Evolutionary conservation across 1,139 yeast species (phyloP).

Genomic region (Yamadazyma sp.): DNA sequence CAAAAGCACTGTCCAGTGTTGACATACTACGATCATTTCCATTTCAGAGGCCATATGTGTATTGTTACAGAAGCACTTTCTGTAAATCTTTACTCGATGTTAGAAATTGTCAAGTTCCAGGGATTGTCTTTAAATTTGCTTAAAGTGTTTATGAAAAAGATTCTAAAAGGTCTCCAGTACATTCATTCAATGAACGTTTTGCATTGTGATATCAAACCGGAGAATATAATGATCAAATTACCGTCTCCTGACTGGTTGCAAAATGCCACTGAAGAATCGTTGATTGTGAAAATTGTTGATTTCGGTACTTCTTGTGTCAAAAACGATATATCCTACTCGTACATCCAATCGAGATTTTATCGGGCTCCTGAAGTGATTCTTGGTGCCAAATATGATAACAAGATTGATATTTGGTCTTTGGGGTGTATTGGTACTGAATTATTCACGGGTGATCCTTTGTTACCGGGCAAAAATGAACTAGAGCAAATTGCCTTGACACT

Average conservation of each 20-base stretch:
- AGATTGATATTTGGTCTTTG: conserved; percentile 80
- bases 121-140: conserved; percentile 61
- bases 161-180: conserved; percentile 59
- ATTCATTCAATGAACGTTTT: conserved; percentile 59
- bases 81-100: conserved; percentile 63
- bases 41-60: conserved; percentile 81
- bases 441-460: conserved; percentile 62
- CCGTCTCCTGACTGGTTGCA: conserved; percentile 23
- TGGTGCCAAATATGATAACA: conserved; percentile 71
- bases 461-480: conserved; percentile 69
- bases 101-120: conserved; percentile 58
- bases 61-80: conserved; percentile 74
- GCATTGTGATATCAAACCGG: conserved; percentile 81
- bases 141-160: conserved; percentile 50
- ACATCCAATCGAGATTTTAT: conserved; percentile 64
- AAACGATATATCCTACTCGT: conserved; percentile 51
- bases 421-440: conserved; percentile 71
- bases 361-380: conserved; percentile 78
- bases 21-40: conserved; percentile 66
- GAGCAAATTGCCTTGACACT: conserved; percentile 62
- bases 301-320: conserved; percentile 60
- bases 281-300: conserved; percentile 58
- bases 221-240: conserved; percentile 55
- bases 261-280: conserved; percentile 14
- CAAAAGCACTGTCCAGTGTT: conserved; percentile 41